phyloP scores from a whole-genome alignment of 768 basidiomycete genomes.

The Rhodotorula kratochvilovae region DNA sequence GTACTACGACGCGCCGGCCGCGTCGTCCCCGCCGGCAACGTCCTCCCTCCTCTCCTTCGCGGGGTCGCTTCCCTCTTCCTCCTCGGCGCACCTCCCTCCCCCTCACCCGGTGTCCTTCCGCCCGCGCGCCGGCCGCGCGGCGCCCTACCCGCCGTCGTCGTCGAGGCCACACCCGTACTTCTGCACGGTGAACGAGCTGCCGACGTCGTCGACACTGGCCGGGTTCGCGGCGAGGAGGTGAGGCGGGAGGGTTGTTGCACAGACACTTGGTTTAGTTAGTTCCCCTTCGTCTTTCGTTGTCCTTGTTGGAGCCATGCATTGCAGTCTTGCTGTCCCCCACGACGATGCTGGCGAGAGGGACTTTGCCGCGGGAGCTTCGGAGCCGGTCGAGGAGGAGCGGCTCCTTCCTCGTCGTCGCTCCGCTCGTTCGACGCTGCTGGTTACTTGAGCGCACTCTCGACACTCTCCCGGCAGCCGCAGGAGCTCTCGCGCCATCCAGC shows the following conservation, averaged over 20 bases:
- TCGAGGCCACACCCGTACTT: slow-evolving; percentile 7
- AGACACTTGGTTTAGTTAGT: not conserved
- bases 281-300: not conserved
- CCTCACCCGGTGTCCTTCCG: not conserved
- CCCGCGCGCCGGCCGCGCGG: not conserved
- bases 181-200: slow-evolving; percentile 9
- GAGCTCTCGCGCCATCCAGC: too few species aligned
- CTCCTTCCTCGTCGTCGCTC: too few species aligned
- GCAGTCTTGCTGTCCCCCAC: not conserved
- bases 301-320: not conserved
- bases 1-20: not conserved
- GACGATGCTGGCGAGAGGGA: not conserved
- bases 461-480: too few species aligned
- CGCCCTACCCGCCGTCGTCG: not conserved
- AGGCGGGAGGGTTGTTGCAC: not conserved
- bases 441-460: too few species aligned
- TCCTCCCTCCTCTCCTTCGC: slow-evolving; percentile 4
- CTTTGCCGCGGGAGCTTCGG: not conserved
- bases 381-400: not conserved
- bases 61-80: not conserved
- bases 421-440: too few species aligned
- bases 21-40: not conserved
- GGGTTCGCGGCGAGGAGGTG: not conserved
- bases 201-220: not conserved
- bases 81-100: not conserved